Evolutionary conservation across 2,329 filamentous ascomycete species (phyloP).

Genomic region (Hyphodiscus sp.): DNA sequence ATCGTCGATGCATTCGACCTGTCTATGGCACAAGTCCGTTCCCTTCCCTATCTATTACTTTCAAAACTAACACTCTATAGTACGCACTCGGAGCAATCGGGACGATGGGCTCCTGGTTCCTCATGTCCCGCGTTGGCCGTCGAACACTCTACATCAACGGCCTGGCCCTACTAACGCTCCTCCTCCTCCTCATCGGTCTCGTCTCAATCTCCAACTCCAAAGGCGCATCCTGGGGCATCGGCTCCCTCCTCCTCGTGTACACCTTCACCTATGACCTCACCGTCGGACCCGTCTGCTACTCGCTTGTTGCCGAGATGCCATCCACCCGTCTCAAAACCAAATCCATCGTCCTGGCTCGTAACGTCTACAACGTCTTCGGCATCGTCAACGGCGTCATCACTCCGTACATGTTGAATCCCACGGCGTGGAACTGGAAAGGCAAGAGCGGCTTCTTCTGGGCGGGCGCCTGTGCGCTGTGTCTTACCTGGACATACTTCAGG

Average conservation of each 20-base stretch:
- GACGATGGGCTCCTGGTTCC: constrained; percentile 44
- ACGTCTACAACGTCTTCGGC: constrained; percentile 54
- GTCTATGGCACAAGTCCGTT: constrained; percentile 40
- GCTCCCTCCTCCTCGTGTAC: constrained; percentile 12
- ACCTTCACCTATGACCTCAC: constrained; percentile 58
- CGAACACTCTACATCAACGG: constrained; percentile 45
- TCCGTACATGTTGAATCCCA: constrained; percentile 65
- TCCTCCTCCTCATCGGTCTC: constrained; percentile 36
- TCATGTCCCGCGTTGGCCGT: constrained; percentile 41
- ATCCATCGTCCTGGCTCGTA: constrained; percentile 76
- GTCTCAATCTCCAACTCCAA: constrained; percentile 36
- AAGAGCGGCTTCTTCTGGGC: constrained; percentile 84
- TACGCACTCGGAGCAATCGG: constrained; percentile 42
- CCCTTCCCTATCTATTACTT: constrained; percentile 29
- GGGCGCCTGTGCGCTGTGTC: constrained; percentile 72
- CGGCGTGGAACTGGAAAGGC: constrained; percentile 78
- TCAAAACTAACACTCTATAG: constrained; percentile 30
- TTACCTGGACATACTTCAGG: constrained; percentile 70
- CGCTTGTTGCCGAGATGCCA: constrained; percentile 74
- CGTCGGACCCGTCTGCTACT: constrained; percentile 83
- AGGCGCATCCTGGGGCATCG: constrained; percentile 38
- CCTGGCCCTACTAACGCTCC: constrained; percentile 34
- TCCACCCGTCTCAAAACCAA: constrained; percentile 83
- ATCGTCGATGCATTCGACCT: constrained; percentile 46
- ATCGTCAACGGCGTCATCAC: constrained; percentile 40